Evolutionary conservation across 2,329 filamentous ascomycete genomes (phyloP), one percentile per base, ranked within the genome.

Genomic region (Coniochaeta sp.): DNA sequence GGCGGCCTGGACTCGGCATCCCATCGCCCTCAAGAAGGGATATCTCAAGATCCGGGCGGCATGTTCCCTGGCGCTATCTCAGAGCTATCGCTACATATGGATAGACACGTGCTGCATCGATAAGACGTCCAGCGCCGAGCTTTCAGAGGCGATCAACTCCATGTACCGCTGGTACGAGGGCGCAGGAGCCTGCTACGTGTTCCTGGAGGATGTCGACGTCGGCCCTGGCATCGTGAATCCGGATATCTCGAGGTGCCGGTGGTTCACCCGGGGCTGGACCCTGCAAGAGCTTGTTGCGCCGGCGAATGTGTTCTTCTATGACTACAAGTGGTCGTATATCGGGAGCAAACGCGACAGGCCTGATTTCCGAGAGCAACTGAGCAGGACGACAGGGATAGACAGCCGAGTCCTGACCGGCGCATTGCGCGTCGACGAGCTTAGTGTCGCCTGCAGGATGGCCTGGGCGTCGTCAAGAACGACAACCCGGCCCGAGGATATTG

Each of bases 101-200:
- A 63, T 67, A 6, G 67, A 69, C 52, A 68, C 64, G 1, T 68
- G 66, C 58, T 69, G 67, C 54, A 69, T 69, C 59, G 67, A 70
- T 60, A 67, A 67, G 28, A 58, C 64, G 14, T 66, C 62, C 56
- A 65, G 61, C 31, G 64, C 64, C 7, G 68, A 70, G 50, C 60
- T 70, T 11, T 63, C 60, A 12, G 64, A 67, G 59, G 63, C 63
- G 19, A 63, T 67, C 60, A 67, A 67, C 34, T 61, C 61, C 31
- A 67, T 69, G 67, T 69, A 65, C 14, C 58, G 56, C 1, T 69
- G 67, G 67, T 69, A 70, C 24, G 56, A 33, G 7, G 52, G 61
- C 1, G 61, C 67, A 1, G 36, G n/a, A 1, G 11, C 64, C 7
- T 68, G 68, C 58, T 69, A 67, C n/a, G 65, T 64, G 2, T 68